Evolutionary conservation across 2,329 filamentous ascomycete genomes (phyloP), one percentile per base, ranked within the genome.

Genomic region (Paradendryphiella salina): DNA sequence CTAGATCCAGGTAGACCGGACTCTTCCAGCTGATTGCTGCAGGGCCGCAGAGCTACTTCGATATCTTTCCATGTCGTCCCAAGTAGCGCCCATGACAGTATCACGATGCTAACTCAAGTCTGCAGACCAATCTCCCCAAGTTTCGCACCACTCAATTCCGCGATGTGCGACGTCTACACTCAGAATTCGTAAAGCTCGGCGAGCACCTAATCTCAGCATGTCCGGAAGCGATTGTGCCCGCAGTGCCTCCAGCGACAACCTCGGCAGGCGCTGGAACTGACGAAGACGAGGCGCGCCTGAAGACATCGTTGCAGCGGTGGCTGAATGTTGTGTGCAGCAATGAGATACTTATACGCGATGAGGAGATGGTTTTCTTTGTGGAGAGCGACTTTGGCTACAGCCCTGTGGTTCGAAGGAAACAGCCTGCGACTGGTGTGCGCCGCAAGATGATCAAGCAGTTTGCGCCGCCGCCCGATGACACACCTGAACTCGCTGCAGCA

Each of bases 331-430:
- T 99, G 15, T 96, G 94, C 76, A 84, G 84, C 66, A 97, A 94
- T 63, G 92, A 97, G 29, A 86, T 95, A 1, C 82, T 99, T 6
- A 96, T 96, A 80, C 85, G 88, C 56, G 94, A 99, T 70, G 93
- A 97, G 56, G 94, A 99, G 76, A 93, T 97, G 85, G 85, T 96
- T 4, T 86, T 97, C 53, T 99, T 99, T 66, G 91, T 99, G n/a
- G 94, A 99, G 76, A 96, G 90, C 70, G 94, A 99, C 73, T 97
- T 96, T 73, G 94, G 94, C 33, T 99, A 99, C 75, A 96, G 91
- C 67, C 94, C 94, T 1, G 88, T 97, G 67, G 87, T 96, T 38
- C 87, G 93, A 73, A 90, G 91, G 81, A 96, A 95, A 79, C 94
- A 99, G 74, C 94, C 94, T 17, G 94, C 94, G 7, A 99, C 94